Evolutionary conservation across 306 rosid species (phyloP), one percentile per base, ranked within the genome.

Genomic region (Ormosia semicastrata): DNA sequence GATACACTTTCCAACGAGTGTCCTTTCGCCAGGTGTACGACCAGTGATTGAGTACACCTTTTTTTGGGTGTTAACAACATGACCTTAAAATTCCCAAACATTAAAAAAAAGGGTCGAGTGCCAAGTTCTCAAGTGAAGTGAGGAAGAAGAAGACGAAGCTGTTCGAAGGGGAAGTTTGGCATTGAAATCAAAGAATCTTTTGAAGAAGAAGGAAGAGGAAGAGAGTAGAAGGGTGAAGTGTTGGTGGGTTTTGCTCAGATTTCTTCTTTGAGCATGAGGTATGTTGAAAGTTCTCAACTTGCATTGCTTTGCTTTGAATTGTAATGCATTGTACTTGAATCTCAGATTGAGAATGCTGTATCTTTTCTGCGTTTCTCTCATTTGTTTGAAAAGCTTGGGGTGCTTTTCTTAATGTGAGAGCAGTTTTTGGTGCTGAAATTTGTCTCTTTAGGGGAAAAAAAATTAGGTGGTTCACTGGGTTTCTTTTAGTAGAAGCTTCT

Each of bases 181-280:
- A 41, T 41, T 41, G 47, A 41, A 41, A 41, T 80, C 88, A 87
- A 89, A 75, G 91, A 89, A 89, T 87, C 88, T 86, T 67, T 76
- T 63, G 84, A 46, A 71, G 83, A 37, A 37, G 41, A 41, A 41
- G 11, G 47, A 41, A 41, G 32, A 65, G 29, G 62, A 37, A 62
- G 39, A 64, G 67, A 52, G 53, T 40, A 56, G 78, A 58, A 80
- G 67, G 89, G 75, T 60, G 81, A 66, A 78, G 67, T 70, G 81
- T 74, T 57, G 39, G 78, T 73, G 81, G 88, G 85, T 66, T 91
- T 87, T 54, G 70, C 78, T 85, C 46, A 84, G 88, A 85, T 86
- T 89, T 78, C 90, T 74, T 86, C 78, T 41, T 12, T 83, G 84
- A 65, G 69, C 56, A 79, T 40, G 64, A 81, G 92, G 92, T 83